phyloP scores from a whole-genome alignment of 352 stramenopile species.

The Phytophthora syringae region DNA sequence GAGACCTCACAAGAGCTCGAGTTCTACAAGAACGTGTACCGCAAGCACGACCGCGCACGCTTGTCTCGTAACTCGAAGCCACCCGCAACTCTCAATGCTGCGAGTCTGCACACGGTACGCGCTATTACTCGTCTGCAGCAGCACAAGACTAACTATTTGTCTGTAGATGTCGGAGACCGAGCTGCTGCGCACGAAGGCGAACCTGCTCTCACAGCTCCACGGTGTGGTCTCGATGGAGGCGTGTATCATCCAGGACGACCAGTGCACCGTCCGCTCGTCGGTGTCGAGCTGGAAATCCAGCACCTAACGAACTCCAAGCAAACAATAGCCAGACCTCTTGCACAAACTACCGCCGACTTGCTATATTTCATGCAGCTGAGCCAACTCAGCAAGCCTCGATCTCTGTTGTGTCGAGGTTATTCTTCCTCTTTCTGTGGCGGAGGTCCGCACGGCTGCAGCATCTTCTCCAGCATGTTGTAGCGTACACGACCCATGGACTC shows the following conservation, averaged over 20 bases:
- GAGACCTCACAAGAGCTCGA: conserved; percentile 53
- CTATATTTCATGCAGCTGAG: conserved; percentile 9
- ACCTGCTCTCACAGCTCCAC: conserved; percentile 61
- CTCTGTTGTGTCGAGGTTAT: conserved; percentile 31
- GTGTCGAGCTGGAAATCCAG: conserved; percentile 79
- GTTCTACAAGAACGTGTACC: conserved; percentile 61
- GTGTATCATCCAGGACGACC: conserved; percentile 61
- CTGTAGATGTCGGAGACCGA: conserved; percentile 61
- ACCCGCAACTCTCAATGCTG: conserved; percentile 20
- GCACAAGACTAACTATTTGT: neutral
- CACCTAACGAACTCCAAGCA: conserved; percentile 14
- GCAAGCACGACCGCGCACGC: conserved; percentile 48
- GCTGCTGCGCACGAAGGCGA: conserved; percentile 59
- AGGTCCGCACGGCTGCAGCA: conserved; percentile 82
- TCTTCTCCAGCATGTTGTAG: conserved; percentile 74
- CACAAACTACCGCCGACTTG: conserved; percentile 1
- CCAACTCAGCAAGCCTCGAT: neutral
- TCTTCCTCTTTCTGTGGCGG: conserved; percentile 81
- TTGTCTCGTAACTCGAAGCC: conserved; percentile 30
- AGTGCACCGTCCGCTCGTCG: conserved; percentile 69
- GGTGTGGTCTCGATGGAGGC: conserved; percentile 59
- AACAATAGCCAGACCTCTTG: neutral
- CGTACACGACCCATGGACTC: conserved; percentile 93
- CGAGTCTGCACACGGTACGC: conserved; percentile 48
- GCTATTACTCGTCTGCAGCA: neutral